Evolutionary conservation across 805 yeast species (phyloP), one percentile per base, ranked within the genome.

Genomic region (Metschnikowia bowlesiae): DNA sequence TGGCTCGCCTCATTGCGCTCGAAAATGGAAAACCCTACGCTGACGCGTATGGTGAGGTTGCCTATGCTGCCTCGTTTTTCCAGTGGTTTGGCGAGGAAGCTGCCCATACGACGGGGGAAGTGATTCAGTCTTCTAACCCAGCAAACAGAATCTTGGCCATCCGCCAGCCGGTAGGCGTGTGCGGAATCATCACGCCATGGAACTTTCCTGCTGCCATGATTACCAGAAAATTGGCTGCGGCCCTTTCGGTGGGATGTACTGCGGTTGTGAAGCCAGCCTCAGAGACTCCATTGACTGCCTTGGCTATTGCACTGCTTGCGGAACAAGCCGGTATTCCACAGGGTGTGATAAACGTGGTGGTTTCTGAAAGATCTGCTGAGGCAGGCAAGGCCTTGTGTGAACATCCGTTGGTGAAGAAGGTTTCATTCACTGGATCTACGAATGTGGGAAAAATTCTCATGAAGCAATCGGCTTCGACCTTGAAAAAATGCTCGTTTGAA

Each of bases 61-160:
- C 61, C 45, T 82, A 83, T 57, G 84, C 86, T 8, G 85, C 89
- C 1, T 79, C 87, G 6, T 90, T 86, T 67, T 86, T 88, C 65
- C 90, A 89, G 62, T 91, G 97, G 97, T 91, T 83, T 63, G 76
- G 95, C 32, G 94, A 86, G 65, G 87, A 83, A 57, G 92, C 92
- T 7, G 87, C 89, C 37, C 76, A 89, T 58, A 66, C 79, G 29
- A 70, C 80, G 48, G 94, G 92, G n/a, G 84, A 83, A 54, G 69
- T 76, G 14, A 80, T 86, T 48, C 77, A 79, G n/a, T 79, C 89
- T 2, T 71, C 78, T 46, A 71, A 69, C 52, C 64, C 78, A 1
- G 56, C 69, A 28, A 73, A 69, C 59, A 74, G 84, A 52, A 81
- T 86, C 52, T 57, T 83, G 48, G 73, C 89, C 4, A 57, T 81